Evolutionary conservation across 23 red algal species (phyloP).

Genomic region (Cyanidioschyzon merolae): DNA sequence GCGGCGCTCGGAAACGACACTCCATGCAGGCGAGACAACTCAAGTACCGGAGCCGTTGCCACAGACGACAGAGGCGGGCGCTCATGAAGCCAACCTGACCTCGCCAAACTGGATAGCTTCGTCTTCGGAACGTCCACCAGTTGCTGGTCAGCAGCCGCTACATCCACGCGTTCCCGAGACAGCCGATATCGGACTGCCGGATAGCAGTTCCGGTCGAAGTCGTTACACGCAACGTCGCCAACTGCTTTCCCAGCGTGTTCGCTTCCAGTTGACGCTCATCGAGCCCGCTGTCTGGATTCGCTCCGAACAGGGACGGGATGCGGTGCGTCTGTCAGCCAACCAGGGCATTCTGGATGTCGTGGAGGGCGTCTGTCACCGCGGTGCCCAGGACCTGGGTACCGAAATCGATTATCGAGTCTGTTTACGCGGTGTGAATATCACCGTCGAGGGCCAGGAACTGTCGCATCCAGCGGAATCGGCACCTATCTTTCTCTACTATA

Average conservation of each 20-base stretch:
- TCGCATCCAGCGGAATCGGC: neutral
- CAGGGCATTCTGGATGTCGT: conserved; percentile 6
- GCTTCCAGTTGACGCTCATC: neutral
- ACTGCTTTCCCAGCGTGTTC: conserved; percentile 10
- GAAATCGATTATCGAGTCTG: conserved; percentile 10
- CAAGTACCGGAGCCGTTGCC: too few relatives aligned
- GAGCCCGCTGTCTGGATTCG: neutral
- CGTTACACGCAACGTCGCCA: conserved; percentile 4
- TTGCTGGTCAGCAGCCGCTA: too few relatives aligned
- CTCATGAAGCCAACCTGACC: too few relatives aligned
- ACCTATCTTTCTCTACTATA: neutral
- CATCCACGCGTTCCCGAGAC: neutral
- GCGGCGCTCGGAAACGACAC: neutral
- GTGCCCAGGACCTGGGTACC: neutral
- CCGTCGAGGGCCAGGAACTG: neutral
- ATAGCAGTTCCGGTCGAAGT: neutral
- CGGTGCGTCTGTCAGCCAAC: neutral
- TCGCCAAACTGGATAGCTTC: too few relatives aligned
- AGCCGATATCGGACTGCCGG: neutral
- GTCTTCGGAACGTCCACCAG: too few relatives aligned
- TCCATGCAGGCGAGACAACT: too few relatives aligned
- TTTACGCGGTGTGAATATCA: neutral
- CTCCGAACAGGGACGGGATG: neutral
- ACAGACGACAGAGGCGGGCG: too few relatives aligned
- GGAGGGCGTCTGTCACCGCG: neutral